A percentile compares a stretch with the other conserved stretches of the same genome.
Conservation (phyloP, 176 grass and related monocot species). For the Cenchrus americanus region DNA sequence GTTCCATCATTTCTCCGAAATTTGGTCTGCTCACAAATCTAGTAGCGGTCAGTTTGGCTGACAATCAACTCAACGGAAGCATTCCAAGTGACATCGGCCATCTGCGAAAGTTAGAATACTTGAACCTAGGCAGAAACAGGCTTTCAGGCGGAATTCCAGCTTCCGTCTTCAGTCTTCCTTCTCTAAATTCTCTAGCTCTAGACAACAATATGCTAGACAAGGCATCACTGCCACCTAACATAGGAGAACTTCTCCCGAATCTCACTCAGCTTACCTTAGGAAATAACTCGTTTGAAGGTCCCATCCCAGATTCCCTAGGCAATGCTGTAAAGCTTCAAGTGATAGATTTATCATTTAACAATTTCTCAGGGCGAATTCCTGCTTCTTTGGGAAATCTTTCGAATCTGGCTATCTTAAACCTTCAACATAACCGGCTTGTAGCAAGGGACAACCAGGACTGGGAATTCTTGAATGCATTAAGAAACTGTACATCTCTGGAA, state of each 20-base stretch:
- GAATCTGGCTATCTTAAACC: not conserved
- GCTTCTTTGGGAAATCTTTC: conserved; percentile 22
- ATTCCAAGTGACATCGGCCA: not conserved
- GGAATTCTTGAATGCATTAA: conserved; percentile 19
- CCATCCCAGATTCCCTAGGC: too few relatives aligned
- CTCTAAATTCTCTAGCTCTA: not conserved
- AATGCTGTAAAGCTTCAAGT: too few relatives aligned
- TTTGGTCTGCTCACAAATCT: conserved; percentile 29
- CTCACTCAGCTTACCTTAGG: too few relatives aligned
- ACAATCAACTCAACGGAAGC: not conserved
- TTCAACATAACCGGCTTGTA: conserved; percentile 5
- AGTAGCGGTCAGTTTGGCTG: not conserved
- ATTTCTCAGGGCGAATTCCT: conserved; percentile 26
- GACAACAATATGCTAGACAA: too few relatives aligned
- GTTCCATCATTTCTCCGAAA: conserved; percentile 24
- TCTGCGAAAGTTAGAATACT: accelerated
- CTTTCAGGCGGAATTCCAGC: too few relatives aligned
- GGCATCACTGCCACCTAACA: too few relatives aligned
- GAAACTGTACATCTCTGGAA: too few relatives aligned
- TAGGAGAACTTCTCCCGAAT: too few relatives aligned
- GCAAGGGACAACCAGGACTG: conserved; percentile 22
- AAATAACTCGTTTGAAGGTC: too few relatives aligned
- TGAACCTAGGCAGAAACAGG: not conserved
- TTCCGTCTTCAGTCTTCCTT: not conserved
- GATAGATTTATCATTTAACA: not conserved